phyloP scores from a whole-genome alignment of 768 basidiomycete genomes.

The Exsudoporus frostii region DNA sequence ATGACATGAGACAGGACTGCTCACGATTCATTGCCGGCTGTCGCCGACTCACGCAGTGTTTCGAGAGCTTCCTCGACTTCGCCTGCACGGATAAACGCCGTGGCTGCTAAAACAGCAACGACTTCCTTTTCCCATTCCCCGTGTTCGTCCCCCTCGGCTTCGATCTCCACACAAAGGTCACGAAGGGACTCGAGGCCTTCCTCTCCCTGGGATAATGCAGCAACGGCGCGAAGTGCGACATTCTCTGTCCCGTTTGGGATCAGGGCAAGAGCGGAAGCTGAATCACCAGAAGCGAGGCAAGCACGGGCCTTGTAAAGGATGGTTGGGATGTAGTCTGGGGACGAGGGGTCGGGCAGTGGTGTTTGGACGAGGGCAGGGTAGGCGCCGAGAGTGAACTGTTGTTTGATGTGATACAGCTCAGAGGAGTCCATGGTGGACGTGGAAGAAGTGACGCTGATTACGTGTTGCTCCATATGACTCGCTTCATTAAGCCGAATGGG shows the following conservation, averaged over 20 bases:
- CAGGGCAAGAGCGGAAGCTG: conserved; percentile 53
- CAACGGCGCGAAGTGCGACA: conserved; percentile 65
- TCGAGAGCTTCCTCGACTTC: conserved; percentile 93
- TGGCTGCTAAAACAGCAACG: conserved; percentile 81
- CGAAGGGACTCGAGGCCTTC: conserved; percentile 76
- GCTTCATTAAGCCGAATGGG: too few relatives aligned
- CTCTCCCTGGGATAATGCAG: conserved; percentile 64
- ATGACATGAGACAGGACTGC: conserved; percentile 23
- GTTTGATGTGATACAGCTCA: conserved; percentile 64
- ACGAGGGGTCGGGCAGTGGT: conserved; percentile 55
- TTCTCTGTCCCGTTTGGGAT: conserved; percentile 59
- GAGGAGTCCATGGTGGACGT: conserved; percentile 46
- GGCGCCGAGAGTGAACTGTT: conserved; percentile 76
- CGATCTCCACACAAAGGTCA: conserved; percentile 83
- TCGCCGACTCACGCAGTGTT: conserved; percentile 68
- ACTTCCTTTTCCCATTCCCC: conserved; percentile 66
- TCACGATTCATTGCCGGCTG: conserved; percentile 85
- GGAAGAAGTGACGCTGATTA: too few relatives aligned
- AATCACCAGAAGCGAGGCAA: conserved; percentile 64
- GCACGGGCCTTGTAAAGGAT: conserved; percentile 80
- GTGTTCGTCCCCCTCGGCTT: conserved; percentile 66
- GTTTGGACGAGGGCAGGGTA: conserved; percentile 59
- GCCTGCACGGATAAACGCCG: conserved; percentile 77
- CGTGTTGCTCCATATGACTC: too few relatives aligned
- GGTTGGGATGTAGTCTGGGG: conserved; percentile 60